Percentiles rank a stretch among this genome's conserved stretches.
Conservation (phyloP, 768 basidiomycete species). For the Boletellus sp. region DNA sequence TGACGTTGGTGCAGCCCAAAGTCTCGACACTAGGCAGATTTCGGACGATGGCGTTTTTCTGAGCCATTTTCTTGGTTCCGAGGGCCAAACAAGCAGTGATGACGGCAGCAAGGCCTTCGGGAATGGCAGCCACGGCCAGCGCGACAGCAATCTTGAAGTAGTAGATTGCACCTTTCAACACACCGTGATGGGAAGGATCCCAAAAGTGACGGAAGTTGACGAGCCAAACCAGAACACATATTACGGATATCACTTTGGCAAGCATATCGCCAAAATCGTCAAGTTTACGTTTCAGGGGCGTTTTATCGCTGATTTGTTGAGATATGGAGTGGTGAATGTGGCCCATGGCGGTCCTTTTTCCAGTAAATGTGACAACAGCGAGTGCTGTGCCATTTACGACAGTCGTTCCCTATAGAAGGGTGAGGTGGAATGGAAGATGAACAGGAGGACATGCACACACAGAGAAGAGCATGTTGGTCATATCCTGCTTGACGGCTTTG, state of each 20-base stretch:
- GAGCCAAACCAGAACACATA: slow-evolving; percentile 96
- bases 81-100: slow-evolving; percentile 96
- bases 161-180: slow-evolving; percentile 90
- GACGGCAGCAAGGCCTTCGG: slow-evolving; percentile 96
- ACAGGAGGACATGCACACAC: slow-evolving; percentile 36
- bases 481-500: slow-evolving; percentile 94
- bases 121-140: slow-evolving; percentile 97
- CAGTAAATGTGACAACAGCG: slow-evolving; percentile 87
- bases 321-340: slow-evolving; percentile 97
- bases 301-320: slow-evolving; percentile 91
- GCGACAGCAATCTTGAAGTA: slow-evolving; percentile 99
- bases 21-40: slow-evolving; percentile 97
- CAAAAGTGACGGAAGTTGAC: slow-evolving; percentile 96
- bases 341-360: slow-evolving; percentile 86
- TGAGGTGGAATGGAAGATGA: background rate
- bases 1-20: slow-evolving; percentile 95
- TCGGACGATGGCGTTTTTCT: slow-evolving; percentile 96
- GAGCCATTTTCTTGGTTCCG: slow-evolving; percentile 98
- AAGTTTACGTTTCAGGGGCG: slow-evolving; percentile 92
- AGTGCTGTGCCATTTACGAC: slow-evolving; percentile 90
- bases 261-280: slow-evolving; percentile 98
- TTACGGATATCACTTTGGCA: slow-evolving; percentile 95
- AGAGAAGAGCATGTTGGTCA: slow-evolving; percentile 94
- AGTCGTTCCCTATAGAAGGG: slow-evolving; percentile 71
- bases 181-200: slow-evolving; percentile 91